A percentile compares a stretch with the other conserved stretches of the same genome.
Evolutionary conservation across 345 rosid species (phyloP).

Genomic region (Erysimum cheiranthoides): DNA sequence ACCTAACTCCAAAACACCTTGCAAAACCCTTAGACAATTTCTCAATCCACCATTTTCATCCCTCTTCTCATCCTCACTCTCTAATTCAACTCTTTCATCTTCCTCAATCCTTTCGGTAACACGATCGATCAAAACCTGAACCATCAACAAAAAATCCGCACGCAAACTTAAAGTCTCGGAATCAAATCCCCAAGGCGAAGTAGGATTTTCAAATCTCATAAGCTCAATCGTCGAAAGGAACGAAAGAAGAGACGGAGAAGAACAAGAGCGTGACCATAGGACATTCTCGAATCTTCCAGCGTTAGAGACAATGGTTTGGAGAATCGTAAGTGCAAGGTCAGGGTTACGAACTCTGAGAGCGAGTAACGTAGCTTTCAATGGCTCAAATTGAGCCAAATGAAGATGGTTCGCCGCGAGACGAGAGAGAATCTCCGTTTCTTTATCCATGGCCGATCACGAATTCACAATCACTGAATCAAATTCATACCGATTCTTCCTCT

Average conservation of each 20-base stretch:
- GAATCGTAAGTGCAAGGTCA: conserved; percentile 69
- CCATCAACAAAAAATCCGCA: conserved; percentile 72
- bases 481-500: neutral
- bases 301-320: conserved; percentile 77
- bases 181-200: conserved; percentile 79
- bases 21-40: conserved; percentile 57
- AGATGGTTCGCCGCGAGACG: conserved; percentile 94
- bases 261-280: conserved; percentile 79
- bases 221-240: conserved; percentile 78
- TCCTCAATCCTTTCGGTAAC: conserved; percentile 51
- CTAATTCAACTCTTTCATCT: conserved; percentile 45
- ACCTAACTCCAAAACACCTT: conserved; percentile 66
- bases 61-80: conserved; percentile 35
- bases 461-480: conserved; percentile 25
- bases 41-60: conserved; percentile 53
- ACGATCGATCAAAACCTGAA: conserved; percentile 66
- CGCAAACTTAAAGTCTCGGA: conserved; percentile 67
- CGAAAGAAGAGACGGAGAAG: conserved; percentile 78
- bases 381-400: conserved; percentile 89
- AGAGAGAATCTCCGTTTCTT: conserved; percentile 76
- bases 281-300: conserved; percentile 73
- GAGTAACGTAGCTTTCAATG: conserved; percentile 78
- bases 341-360: conserved; percentile 73
- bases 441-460: conserved; percentile 57
- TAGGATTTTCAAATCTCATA: conserved; percentile 56